A percentile compares a stretch with the other conserved stretches of the same genome.
Conservation (phyloP, 345 rosid genomes). For the Ceriops tagal region DNA sequence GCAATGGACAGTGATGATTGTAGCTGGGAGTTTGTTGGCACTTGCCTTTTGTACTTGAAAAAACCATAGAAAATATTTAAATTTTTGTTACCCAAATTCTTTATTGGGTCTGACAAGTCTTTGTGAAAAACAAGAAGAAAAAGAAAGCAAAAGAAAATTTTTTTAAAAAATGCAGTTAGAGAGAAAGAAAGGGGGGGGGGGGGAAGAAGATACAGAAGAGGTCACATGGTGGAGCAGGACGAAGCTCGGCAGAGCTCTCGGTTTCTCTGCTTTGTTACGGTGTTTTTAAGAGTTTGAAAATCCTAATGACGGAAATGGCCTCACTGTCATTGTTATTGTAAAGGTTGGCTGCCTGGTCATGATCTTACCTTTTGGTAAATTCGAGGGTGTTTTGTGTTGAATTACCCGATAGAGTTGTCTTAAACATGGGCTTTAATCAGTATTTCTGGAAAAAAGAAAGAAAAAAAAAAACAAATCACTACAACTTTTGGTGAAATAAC, state of each 20-base stretch:
- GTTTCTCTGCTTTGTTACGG: constrained; percentile 28
- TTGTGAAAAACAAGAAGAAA: neutral
- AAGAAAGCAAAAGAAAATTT: neutral
- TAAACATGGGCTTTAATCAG: neutral
- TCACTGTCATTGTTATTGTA: neutral
- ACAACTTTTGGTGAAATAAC: no score
- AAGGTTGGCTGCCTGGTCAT: no score
- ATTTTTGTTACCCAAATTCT: neutral
- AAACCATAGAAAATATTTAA: neutral
- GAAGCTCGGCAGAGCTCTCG: constrained; percentile 42
- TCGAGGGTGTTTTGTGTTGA: neutral
- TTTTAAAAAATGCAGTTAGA: neutral
- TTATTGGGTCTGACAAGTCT: neutral
- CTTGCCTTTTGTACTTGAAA: constrained; percentile 30
- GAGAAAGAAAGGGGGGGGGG: constrained; percentile 6
- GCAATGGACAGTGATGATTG: constrained; percentile 48
- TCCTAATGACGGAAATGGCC: neutral
- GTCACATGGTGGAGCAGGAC: constrained; percentile 37
- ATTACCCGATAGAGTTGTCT: neutral
- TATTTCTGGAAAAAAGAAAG: no score
- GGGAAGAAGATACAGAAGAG: constrained; percentile 19
- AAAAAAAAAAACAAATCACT: no score
- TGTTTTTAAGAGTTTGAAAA: neutral
- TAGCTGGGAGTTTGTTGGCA: constrained; percentile 44
- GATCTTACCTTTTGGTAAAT: no score